Base-by-base conservation (phyloP, 1,284 basidiomycete genomes). In the Wallemia mellicola region DNA sequence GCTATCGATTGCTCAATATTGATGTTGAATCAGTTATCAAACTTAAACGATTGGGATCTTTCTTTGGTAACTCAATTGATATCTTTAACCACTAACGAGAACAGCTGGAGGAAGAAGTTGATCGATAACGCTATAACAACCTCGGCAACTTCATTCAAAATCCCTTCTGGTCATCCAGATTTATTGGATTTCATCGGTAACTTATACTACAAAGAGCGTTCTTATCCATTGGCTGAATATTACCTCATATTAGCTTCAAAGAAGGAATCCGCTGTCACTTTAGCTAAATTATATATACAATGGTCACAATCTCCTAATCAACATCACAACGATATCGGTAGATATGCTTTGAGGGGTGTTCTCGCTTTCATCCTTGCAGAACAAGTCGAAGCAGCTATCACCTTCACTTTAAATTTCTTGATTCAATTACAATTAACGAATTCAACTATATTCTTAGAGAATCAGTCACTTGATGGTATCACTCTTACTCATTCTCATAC, bases 151-250 rank as follows among this genome's bases (percentile, higher is more conserved):
- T 74, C 76, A 63, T 80, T 83, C 2, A 68, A 74, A n/a, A 81
- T 76, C 68, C 83, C 86, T 17, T 78, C 80, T 30, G 89, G 89
- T 28, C 89, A 95, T 73, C 79, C 81, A 28, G 77, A 77, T 60
- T 72, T 95, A 57, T 85, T 86, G 59, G 80, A 86, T 64, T 92
- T 92, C 68, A 71, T 89, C 59, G 89, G 87, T 5, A 82, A 89
- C 67, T 71, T 91, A 32, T 74, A 88, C 26, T 84, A 80, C 72
- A 89, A 87, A 76, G 87, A 91, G 68, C 78, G 79, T 11, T 71
- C 73, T 26, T 86, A 81, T 66, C 78, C 79, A 58, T 67, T 69
- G 19, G 87, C 87, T 1, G 86, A 92, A 65, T 71, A 74, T 0
- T 82, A 91, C 71, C 74, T 94, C 30, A 73, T 95, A 14, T 77